Base-by-base conservation (phyloP, 805 yeast species). In the Saturnispora bothae region DNA sequence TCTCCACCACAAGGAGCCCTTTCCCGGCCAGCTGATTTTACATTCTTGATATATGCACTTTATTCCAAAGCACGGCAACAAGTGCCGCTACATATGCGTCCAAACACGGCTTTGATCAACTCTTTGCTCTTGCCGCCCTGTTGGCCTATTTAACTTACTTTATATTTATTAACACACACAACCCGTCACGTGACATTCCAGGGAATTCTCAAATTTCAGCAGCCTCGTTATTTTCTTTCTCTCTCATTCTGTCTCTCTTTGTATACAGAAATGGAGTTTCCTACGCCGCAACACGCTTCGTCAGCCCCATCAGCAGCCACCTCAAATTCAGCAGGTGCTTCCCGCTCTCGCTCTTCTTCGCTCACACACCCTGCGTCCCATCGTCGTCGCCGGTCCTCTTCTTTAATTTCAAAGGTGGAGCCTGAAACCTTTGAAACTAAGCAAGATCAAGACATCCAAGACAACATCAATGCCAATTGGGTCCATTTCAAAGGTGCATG, bases 401-500 rank as follows among this genome's bases (percentile, higher is more conserved):
- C 92, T 16, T 71, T 92, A 44, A 76, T 89, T 45, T 89, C 94
- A 33, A 96, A 89, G 54, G 82, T 89, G 37, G 92, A 83, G 54
- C 95, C 94, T 14, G 98, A 92, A 56, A 78, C 86, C 14, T 72
- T 83, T 50, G 96, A 89, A 49, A 94, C 88, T 29, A 83, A 80
- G 57, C 84, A 80, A 51, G 98, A 89, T 57, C 97, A 89, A 61
- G 79, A 81, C 38, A 66, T 86, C 36, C 75, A 82, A 48, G 88
- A 95, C 21, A 92, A 92, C 53, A 69, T 86, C 61, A 92, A 92
- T 57, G 96, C 96, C 20, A 78, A 78, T 49, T 89, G 98, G 98
- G 96, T 92, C 23, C 83, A 88, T 56, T 81, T 76, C 51, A 86
- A 89, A 52, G 98, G 95, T 34, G 97, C 97, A 1, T 92, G 98